Conservation (phyloP, 257 asterid genomes). For the Solanum neorickii region DNA sequence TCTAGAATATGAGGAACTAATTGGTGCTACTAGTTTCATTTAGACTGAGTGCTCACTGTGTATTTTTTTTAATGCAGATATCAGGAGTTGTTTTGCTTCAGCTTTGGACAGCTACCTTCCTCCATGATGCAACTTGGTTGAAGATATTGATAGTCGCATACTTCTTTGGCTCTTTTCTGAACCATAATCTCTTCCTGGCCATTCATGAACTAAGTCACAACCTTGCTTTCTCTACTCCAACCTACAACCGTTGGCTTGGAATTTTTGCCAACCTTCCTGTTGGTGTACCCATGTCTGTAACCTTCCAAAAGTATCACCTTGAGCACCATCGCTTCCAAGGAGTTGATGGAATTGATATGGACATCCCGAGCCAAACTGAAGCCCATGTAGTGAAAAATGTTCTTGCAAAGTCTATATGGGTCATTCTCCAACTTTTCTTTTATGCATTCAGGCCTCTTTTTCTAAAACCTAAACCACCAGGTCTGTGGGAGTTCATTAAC, state of each 20-base stretch:
- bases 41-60: neutral
- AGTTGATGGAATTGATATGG: constrained; percentile 91
- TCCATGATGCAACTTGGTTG: constrained; percentile 49
- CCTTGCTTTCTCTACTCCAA: constrained; percentile 81
- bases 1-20: neutral
- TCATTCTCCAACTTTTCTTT: constrained; percentile 68
- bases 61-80: constrained; percentile 28
- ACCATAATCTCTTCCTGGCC: constrained; percentile 91
- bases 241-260: constrained; percentile 84
- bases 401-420: constrained; percentile 68
- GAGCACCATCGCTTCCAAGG: constrained; percentile 98
- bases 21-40: neutral
- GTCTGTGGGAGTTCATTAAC: constrained; percentile 78
- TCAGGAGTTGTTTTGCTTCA: constrained; percentile 66
- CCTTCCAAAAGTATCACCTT: constrained; percentile 94
- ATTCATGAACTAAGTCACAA: constrained; percentile 94
- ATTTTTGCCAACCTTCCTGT: constrained; percentile 88
- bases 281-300: constrained; percentile 92
- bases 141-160: constrained; percentile 58
- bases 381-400: constrained; percentile 45
- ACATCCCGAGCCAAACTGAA: constrained; percentile 61
- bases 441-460: constrained; percentile 86
- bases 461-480: constrained; percentile 93
- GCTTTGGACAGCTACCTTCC: constrained; percentile 83
- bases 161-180: constrained; percentile 89